phyloP scores from a whole-genome alignment of 179 eudicot species.

The Vitellaria paradoxa region DNA sequence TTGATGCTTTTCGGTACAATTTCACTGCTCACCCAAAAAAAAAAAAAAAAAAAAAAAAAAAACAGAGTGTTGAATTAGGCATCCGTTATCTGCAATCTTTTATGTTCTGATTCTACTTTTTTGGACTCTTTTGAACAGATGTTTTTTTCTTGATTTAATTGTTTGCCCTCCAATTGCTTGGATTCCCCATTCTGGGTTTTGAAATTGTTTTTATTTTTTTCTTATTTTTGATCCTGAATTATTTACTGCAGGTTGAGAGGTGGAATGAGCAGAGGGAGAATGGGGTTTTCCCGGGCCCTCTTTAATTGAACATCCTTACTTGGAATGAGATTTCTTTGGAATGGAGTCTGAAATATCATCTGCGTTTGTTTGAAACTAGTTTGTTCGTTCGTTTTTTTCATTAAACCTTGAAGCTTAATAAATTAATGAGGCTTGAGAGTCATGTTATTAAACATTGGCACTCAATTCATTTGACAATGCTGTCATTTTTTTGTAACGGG shows the following conservation, averaged over 20 bases:
- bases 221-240: neutral
- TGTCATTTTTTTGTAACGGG: neutral
- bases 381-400: neutral
- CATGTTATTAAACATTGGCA: neutral
- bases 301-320: neutral
- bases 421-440: conserved; percentile 1
- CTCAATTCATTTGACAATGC: too few relatives aligned
- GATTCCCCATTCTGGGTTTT: neutral
- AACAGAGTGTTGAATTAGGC: too few relatives aligned
- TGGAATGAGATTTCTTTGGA: neutral
- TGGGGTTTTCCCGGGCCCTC: conserved; percentile 58
- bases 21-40: too few relatives aligned
- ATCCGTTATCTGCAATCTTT: too few relatives aligned
- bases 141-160: too few relatives aligned
- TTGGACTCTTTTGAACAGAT: too few relatives aligned
- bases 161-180: neutral
- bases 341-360: neutral
- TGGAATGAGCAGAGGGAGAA: conserved; percentile 71
- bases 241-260: conserved; percentile 43
- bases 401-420: neutral
- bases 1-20: too few relatives aligned
- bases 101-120: too few relatives aligned
- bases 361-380: conserved; percentile 2
- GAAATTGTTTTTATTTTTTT: too few relatives aligned
- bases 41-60: too few relatives aligned